Percentiles rank a stretch among this genome's conserved stretches.
These are phyloP conservation scores for Clonostachys rosea DNA, from an alignment of 2,329 filamentous ascomycete species.

Conservation along the genomic window DNA sequence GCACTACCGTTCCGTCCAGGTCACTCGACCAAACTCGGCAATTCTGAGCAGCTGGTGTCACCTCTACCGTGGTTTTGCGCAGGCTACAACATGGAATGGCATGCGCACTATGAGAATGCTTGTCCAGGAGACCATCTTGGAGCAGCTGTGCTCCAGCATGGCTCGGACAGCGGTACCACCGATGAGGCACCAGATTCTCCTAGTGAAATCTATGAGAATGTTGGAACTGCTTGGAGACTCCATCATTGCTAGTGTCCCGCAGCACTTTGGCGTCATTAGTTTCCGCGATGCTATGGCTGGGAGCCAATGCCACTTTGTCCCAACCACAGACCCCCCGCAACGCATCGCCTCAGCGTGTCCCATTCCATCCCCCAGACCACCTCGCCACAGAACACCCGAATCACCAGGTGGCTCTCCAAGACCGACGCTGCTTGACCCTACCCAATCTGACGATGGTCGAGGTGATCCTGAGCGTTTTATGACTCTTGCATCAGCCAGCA, in stretches of 20 bases:
- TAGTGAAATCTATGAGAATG: constrained; percentile 27
- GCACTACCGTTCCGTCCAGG: constrained; percentile 33
- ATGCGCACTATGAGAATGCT: constrained; percentile 40
- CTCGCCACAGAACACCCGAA: constrained; percentile 2
- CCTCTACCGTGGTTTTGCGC: constrained; percentile 36
- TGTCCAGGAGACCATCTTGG: constrained; percentile 40
- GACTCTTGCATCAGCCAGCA: constrained; percentile 40
- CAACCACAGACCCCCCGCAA: constrained; percentile 1
- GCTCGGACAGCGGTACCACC: constrained; percentile 15
- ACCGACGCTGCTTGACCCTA: constrained; percentile 33
- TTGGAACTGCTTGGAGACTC: constrained; percentile 32
- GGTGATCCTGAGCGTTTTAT: constrained; percentile 39
- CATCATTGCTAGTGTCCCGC: constrained; percentile 40
- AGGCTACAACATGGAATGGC: constrained; percentile 43
- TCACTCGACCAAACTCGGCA: constrained; percentile 30
- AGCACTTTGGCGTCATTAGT: constrained; percentile 43
- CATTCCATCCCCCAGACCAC: constrained; percentile 15
- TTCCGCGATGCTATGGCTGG: constrained; percentile 24
- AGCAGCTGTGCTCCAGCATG: constrained; percentile 30
- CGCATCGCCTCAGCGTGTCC: constrained; percentile 11
- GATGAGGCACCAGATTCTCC: constrained; percentile 22
- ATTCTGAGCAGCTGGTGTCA: constrained; percentile 36
- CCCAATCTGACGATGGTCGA: constrained; percentile 16
- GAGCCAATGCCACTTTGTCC: constrained; percentile 2
- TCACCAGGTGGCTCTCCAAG: constrained; percentile 13